Percentiles rank a stretch among this genome's conserved stretches.
Conservation (phyloP, 2,329 filamentous ascomycete species). For the Rugonectria rugulosa region DNA sequence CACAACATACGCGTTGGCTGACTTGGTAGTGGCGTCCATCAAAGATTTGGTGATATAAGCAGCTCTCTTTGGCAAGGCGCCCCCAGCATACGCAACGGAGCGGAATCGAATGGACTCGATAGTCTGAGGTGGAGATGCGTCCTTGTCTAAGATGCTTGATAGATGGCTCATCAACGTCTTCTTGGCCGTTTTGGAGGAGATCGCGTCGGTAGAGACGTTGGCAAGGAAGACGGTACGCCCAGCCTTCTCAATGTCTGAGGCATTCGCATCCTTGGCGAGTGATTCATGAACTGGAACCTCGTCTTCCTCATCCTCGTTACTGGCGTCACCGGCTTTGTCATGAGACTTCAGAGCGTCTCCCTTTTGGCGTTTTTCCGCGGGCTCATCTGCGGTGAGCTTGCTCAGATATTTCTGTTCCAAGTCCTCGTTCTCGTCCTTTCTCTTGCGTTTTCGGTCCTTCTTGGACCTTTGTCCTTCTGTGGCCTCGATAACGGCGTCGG, state of each 20-base stretch:
- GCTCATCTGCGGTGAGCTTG: slow-evolving; percentile 66
- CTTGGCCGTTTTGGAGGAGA: slow-evolving; percentile 82
- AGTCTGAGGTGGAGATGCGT: slow-evolving; percentile 67
- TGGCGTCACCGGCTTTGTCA: slow-evolving; percentile 48
- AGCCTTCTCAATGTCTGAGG: slow-evolving; percentile 79
- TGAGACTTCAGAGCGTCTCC: slow-evolving; percentile 40
- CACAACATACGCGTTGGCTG: slow-evolving; percentile 93
- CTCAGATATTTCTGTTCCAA: slow-evolving; percentile 75
- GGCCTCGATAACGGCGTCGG: slow-evolving; percentile 46
- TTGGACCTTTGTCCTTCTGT: slow-evolving; percentile 45
- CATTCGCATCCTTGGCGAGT: slow-evolving; percentile 60
- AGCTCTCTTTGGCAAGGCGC: slow-evolving; percentile 87
- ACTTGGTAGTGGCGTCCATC: slow-evolving; percentile 90
- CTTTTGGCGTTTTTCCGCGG: slow-evolving; percentile 63
- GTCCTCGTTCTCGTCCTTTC: slow-evolving; percentile 72
- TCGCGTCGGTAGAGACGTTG: slow-evolving; percentile 85
- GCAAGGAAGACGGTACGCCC: slow-evolving; percentile 90
- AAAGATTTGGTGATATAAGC: slow-evolving; percentile 90
- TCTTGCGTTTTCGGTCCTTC: slow-evolving; percentile 69
- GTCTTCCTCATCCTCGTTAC: slow-evolving; percentile 55
- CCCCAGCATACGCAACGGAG: slow-evolving; percentile 83
- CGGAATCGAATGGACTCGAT: slow-evolving; percentile 94
- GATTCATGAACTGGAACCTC: slow-evolving; percentile 64
- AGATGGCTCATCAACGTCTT: slow-evolving; percentile 81
- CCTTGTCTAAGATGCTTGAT: slow-evolving; percentile 71